A percentile compares a stretch with the other conserved stretches of the same genome.
These are phyloP conservation scores for Ganoderma meredithae DNA, from an alignment of 1,284 basidiomycete species.

Conservation along the genomic window DNA sequence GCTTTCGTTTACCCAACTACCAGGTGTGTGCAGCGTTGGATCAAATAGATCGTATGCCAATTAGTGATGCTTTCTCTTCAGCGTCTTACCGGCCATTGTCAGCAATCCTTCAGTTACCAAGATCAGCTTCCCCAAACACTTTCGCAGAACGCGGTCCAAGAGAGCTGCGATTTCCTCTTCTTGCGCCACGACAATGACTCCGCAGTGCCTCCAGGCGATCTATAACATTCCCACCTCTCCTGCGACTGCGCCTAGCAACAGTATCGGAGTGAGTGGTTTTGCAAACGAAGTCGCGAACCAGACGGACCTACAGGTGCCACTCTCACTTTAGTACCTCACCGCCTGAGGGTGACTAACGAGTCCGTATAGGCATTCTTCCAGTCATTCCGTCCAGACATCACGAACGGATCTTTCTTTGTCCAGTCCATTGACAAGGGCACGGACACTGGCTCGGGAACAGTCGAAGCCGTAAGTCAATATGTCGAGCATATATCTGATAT, in stretches of 20 bases:
- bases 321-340: not conserved
- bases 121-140: not conserved
- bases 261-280: conserved; percentile 62
- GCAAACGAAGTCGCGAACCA: conserved; percentile 58
- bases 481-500: conserved; percentile 41
- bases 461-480: conserved; percentile 28
- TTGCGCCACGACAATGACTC: conserved; percentile 50
- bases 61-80: not conserved
- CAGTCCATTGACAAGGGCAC: conserved; percentile 41
- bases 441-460: conserved; percentile 37
- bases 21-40: conserved; percentile 25
- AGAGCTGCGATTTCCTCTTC: conserved; percentile 22
- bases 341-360: not conserved
- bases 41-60: not conserved
- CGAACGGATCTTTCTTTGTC: conserved; percentile 30
- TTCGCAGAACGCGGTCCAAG: conserved; percentile 18
- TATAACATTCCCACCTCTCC: conserved; percentile 60
- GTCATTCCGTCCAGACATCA: conserved; percentile 57
- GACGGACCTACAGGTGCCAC: conserved; percentile 51
- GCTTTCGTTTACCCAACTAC: conserved; percentile 48
- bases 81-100: not conserved
- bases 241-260: conserved; percentile 50
- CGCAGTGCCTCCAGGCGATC: conserved; percentile 58
- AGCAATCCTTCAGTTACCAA: conserved; percentile 1
- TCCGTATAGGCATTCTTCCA: conserved; percentile 53